Evolutionary conservation across 2,329 filamentous ascomycete genomes (phyloP).

Genomic region (Fusarium marasasianum): DNA sequence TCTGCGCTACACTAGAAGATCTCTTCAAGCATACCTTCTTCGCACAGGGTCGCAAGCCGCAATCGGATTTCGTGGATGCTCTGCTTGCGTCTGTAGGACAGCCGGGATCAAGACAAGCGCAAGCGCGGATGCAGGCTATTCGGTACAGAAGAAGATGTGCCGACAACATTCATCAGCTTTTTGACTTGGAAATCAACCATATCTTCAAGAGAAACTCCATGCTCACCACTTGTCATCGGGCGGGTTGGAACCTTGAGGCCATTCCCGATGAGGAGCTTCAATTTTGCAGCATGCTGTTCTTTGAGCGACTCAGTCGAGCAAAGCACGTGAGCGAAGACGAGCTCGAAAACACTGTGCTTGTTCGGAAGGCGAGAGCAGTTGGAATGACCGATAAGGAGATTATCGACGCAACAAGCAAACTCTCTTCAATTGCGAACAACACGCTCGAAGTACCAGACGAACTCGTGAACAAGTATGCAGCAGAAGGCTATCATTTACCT

Average conservation of each 20-base stretch:
- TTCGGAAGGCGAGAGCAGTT: neutral
- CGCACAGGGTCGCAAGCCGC: neutral
- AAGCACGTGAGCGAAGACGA: accelerated
- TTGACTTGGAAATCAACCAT: conserved; percentile 22
- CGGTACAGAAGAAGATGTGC: neutral
- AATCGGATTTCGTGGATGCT: neutral
- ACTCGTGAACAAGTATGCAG: neutral
- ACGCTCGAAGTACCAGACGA: neutral
- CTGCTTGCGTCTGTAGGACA: neutral
- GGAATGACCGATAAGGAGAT: neutral
- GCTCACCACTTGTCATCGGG: conserved; percentile 44
- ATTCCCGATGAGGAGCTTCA: conserved; percentile 49
- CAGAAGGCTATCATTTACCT: neutral
- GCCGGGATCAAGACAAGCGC: neutral
- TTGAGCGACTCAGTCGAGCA: neutral
- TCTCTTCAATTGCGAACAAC: neutral
- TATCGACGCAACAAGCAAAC: neutral
- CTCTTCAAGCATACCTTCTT: conserved; percentile 26
- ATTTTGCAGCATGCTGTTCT: conserved; percentile 36
- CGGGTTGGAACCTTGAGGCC: conserved; percentile 48
- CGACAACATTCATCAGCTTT: neutral
- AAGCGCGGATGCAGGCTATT: neutral
- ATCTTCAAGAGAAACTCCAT: conserved; percentile 49
- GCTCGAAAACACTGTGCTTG: neutral
- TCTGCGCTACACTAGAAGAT: conserved; percentile 45